Conservation (phyloP, 2,329 filamentous ascomycete species). For the Scedosporium minutisporum region DNA sequence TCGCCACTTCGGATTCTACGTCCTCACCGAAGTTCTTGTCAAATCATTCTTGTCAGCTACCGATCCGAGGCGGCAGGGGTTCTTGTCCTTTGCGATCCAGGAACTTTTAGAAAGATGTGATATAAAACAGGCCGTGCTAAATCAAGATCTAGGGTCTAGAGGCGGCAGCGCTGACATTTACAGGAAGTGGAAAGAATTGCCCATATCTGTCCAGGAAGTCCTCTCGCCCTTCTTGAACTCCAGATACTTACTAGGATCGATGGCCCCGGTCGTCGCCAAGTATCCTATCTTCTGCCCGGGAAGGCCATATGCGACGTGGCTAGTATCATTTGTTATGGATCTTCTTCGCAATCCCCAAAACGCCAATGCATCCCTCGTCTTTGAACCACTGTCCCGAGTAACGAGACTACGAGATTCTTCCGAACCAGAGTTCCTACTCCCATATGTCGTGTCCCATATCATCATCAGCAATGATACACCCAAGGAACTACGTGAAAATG, state of each 20-base stretch:
- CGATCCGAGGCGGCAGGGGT: conserved; percentile 80
- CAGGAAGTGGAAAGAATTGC: conserved; percentile 67
- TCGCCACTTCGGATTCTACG: conserved; percentile 74
- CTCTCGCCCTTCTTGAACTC: conserved; percentile 84
- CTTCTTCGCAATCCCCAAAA: conserved; percentile 71
- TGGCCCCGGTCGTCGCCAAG: conserved; percentile 42
- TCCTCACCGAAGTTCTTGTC: conserved; percentile 80
- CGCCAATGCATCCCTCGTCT: conserved; percentile 64
- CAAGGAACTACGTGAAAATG: conserved; percentile 50
- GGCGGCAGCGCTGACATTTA: conserved; percentile 50
- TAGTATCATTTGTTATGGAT: conserved; percentile 71
- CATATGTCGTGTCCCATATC: conserved; percentile 76
- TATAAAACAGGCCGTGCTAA: conserved; percentile 48
- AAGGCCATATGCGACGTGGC: conserved; percentile 69
- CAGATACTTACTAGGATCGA: conserved; percentile 63
- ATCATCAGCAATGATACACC: conserved; percentile 59
- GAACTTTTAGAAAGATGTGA: conserved; percentile 72
- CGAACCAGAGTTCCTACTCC: conserved; percentile 79
- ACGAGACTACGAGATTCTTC: conserved; percentile 79
- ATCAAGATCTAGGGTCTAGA: conserved; percentile 25
- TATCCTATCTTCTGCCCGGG: conserved; percentile 72
- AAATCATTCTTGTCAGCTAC: conserved; percentile 86
- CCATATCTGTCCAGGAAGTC: conserved; percentile 67
- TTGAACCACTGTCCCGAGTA: conserved; percentile 70
- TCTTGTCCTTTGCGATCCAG: conserved; percentile 91